These are phyloP conservation scores for Erodium texanum DNA, from an alignment of 441 rosid genomes.

Conservation along the genomic window DNA sequence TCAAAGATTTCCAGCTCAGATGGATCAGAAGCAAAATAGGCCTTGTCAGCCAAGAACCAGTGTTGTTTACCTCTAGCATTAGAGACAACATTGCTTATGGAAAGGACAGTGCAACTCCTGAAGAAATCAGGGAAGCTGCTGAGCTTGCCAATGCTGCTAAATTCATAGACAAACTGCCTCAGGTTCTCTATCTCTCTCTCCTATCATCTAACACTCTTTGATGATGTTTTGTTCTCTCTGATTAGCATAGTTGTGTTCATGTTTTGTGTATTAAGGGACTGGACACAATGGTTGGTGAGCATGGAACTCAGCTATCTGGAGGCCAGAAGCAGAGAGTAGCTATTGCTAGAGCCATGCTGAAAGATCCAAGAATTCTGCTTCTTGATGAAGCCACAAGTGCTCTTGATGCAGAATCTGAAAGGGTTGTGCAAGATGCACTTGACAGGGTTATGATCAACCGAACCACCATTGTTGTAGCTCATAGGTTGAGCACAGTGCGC, in stretches of 20 bases:
- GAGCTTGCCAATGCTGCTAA: conserved; percentile 67
- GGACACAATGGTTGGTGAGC: conserved; percentile 73
- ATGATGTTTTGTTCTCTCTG: neutral
- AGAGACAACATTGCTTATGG: conserved; percentile 69
- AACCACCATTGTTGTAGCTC: conserved; percentile 69
- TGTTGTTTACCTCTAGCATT: conserved; percentile 49
- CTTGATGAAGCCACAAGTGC: conserved; percentile 79
- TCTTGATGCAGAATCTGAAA: conserved; percentile 68
- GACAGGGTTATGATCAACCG: conserved; percentile 50
- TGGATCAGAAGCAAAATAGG: conserved; percentile 70
- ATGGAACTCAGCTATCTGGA: conserved; percentile 66
- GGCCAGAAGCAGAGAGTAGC: conserved; percentile 86
- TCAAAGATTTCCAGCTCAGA: conserved; percentile 46
- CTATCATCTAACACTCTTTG: conserved; percentile 2
- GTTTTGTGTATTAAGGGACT: conserved; percentile 28
- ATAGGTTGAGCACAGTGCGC: conserved; percentile 58
- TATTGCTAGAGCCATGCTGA: conserved; percentile 70
- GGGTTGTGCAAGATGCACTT: conserved; percentile 59
- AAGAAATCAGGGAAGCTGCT: conserved; percentile 53
- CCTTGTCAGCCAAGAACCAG: conserved; percentile 72
- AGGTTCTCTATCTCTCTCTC: conserved; percentile 26
- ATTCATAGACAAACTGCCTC: conserved; percentile 59
- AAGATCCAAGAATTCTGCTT: conserved; percentile 59
- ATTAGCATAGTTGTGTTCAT: neutral
- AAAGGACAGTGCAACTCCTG: conserved; percentile 43